phyloP scores from a whole-genome alignment of 2,329 filamentous ascomycete species.

The Xylaria sp. region DNA sequence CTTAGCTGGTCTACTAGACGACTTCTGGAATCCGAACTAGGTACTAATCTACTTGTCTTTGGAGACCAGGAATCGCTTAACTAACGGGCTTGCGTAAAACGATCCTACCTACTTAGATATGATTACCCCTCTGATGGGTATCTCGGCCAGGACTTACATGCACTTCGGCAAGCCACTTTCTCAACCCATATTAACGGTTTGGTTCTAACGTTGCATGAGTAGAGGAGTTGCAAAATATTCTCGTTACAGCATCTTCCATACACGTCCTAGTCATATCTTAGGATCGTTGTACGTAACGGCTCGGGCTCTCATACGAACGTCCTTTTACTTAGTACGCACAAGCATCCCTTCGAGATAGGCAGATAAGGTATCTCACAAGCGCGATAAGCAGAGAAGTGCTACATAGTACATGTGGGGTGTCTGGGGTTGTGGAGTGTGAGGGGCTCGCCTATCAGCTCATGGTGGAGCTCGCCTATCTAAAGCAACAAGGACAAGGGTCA shows the following conservation, averaged over 20 bases:
- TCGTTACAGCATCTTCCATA: too few species aligned
- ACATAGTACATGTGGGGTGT: too few species aligned
- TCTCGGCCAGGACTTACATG: too few species aligned
- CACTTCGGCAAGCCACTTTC: too few species aligned
- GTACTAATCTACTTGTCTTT: neutral
- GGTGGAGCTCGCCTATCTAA: neutral
- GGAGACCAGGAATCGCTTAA: neutral
- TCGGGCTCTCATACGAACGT: neutral
- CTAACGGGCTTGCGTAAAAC: neutral
- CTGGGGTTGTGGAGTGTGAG: neutral
- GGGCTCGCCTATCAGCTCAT: neutral
- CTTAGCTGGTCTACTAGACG: too few species aligned
- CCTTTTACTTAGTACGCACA: neutral
- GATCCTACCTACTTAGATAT: neutral
- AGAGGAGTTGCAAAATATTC: too few species aligned
- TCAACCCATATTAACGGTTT: too few species aligned
- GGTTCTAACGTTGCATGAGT: too few species aligned
- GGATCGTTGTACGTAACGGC: neutral
- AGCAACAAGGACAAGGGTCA: neutral
- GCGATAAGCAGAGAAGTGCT: neutral
- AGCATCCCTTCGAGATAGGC: too few species aligned
- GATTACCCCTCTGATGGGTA: neutral
- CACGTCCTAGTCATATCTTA: neutral
- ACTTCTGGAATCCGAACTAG: neutral
- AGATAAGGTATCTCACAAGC: neutral